A percentile compares a stretch with the other conserved stretches of the same genome.
Evolutionary conservation across 768 basidiomycete species (phyloP).

Genomic region (Cystobasidium tubakii): DNA sequence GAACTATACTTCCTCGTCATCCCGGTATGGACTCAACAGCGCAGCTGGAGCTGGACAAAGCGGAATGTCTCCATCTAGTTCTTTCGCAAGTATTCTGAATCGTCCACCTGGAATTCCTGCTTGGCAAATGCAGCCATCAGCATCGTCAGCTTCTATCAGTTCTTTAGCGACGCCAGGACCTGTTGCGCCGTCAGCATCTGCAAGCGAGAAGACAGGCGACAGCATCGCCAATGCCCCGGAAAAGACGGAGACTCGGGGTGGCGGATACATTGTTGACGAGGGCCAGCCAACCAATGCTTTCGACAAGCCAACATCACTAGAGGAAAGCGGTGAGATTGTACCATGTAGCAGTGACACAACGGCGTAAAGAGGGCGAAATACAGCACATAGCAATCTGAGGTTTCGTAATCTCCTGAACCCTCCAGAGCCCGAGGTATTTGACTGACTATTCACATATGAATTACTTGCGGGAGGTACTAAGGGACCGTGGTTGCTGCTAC

Average conservation of each 20-base stretch:
- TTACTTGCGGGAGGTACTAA: too few species aligned
- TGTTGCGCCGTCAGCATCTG: background rate
- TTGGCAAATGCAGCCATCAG: constrained; percentile 24
- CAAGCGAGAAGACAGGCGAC: background rate
- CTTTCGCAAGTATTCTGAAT: constrained; percentile 26
- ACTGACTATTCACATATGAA: too few species aligned
- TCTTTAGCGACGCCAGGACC: background rate
- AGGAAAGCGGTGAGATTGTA: constrained; percentile 22
- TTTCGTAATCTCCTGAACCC: too few species aligned
- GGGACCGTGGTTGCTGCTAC: too few species aligned
- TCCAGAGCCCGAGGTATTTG: too few species aligned
- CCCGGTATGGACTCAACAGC: background rate
- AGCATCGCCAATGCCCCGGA: background rate
- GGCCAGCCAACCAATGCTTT: background rate
- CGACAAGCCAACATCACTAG: background rate
- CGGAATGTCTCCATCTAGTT: constrained; percentile 6
- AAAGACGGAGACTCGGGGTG: background rate
- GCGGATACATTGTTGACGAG: background rate
- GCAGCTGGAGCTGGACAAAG: background rate
- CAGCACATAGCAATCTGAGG: too few species aligned
- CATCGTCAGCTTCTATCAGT: background rate
- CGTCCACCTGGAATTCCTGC: constrained; percentile 34
- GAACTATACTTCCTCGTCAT: background rate
- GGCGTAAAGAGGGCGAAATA: background rate
- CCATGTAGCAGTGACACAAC: background rate